phyloP scores from a whole-genome alignment of 2,329 filamentous ascomycete species.

The Botrytis deweyae region DNA sequence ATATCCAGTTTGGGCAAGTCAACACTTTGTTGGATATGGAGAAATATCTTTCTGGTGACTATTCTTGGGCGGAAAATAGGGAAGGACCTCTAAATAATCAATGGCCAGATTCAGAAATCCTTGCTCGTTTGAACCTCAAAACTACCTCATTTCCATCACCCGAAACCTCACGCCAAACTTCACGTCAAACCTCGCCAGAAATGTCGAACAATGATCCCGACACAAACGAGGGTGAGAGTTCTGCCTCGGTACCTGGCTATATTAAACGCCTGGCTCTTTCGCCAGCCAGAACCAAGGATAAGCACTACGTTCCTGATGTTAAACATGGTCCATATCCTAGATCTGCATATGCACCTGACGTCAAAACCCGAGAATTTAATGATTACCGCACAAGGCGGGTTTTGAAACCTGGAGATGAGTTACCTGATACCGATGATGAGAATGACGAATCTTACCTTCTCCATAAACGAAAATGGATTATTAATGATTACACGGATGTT shows the following conservation, averaged over 20 bases:
- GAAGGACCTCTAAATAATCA: constrained; percentile 43
- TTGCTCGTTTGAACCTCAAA: constrained; percentile 24
- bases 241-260: neutral
- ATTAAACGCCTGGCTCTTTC: neutral
- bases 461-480: constrained; percentile 35
- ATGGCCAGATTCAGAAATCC: constrained; percentile 25
- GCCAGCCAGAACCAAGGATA: neutral
- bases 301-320: constrained; percentile 9
- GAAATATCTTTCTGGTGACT: constrained; percentile 47
- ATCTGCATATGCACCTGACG: constrained; percentile 26
- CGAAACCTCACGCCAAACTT: constrained; percentile 30
- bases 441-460: constrained; percentile 37
- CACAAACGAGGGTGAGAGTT: constrained; percentile 20
- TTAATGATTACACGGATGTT: constrained; percentile 37
- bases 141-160: constrained; percentile 33
- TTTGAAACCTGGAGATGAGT: constrained; percentile 33
- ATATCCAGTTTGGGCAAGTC: constrained; percentile 46
- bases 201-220: constrained; percentile 28
- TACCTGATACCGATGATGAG: constrained; percentile 37
- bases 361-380: constrained; percentile 31
- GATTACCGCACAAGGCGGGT: constrained; percentile 35
- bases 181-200: constrained; percentile 35
- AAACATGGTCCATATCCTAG: constrained; percentile 2
- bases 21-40: constrained; percentile 48
- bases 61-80: constrained; percentile 48